Base-by-base conservation (phyloP, 345 rosid genomes). In the Gossypium raimondii region DNA sequence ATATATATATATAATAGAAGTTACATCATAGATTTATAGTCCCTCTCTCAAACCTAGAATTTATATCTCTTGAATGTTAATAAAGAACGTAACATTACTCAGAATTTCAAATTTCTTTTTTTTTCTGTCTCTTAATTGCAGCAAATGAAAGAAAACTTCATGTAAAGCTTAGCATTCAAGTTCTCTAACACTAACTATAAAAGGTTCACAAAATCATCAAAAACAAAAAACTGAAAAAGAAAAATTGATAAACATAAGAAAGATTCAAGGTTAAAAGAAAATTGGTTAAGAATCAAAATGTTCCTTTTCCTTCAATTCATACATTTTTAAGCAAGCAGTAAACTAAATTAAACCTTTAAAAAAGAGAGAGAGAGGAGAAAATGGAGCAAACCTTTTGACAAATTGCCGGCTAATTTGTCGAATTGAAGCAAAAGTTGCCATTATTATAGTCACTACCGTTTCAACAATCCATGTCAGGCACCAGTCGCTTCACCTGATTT, bases 391-490 rank as follows among this genome's bases (percentile, higher is more conserved):
- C 75, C 75, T 72, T 22, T 58, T 72, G 56, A 58, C 14, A 47
- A 72, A 57, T 72, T 60, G 17, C 4, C 55, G 43, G 53, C 43
- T 72, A 17, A 72, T 13, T 9, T 56, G 6, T 41, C 66, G 34
- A 60, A 72, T 58, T 9, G 66, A 72, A 72, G 64, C 43, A 12
- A 58, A 13, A 25, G 53, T 16, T 34, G 75, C 66, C 75, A 72
- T 72, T 72, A 59, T 12, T 41, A 57, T 20, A 29, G 34, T 29
- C 9, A 68, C 14, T 29, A 3, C 5, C 34, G 41, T 34, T 4
- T 34, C 41, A 34, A 34, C 41, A 34, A 34, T 34, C 7, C 41
- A 34, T 34, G 41, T 34, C 41, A 34, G 41, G 41, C 7, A 34
- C 41, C 41, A 34, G 41, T 34, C 5, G 41, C 41, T 34, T 34